Base-by-base conservation (phyloP, 2,329 filamentous ascomycete genomes). In the Diaporthe longicolla region DNA sequence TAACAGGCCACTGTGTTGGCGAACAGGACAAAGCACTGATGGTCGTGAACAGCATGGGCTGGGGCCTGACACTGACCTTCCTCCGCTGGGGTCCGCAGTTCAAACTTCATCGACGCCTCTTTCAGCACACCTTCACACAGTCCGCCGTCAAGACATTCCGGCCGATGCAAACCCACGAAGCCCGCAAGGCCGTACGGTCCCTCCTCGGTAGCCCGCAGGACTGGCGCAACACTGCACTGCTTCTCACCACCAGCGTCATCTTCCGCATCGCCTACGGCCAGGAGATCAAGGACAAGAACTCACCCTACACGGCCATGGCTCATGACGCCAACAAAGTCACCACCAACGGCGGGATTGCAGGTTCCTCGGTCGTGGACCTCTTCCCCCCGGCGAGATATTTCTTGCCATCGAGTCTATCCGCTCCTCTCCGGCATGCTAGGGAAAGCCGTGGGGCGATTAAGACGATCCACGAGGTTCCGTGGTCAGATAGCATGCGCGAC, bases 381-480 rank as follows among this genome's bases (percentile, higher is more conserved):
- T 87, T 89, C 70, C 87, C 87, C 0, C 79, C 83, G n/a, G 77
- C 84, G 37, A 82, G 81, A 55, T 82, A 83, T 74, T 76, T 88
- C n/a, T 86, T 87, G 0, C 77, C 81, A 37, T 85, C 81, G 76
- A 77, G 77, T 32, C 76, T 79, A 10, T 79, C 77, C 3, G 65
- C 73, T 2, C 73, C 78, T 19, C 70, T 80, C 32, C 73, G 75
- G 17, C 78, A 79, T 61, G 80, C 80, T 9, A 77, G 79, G 66
- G 81, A 66, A 75, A 79, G 74, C 76, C 79, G 76, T 19, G 75
- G 75, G 71, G 80, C 82, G 1, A 85, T 87, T 74, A 78, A 79
- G 21, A 79, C 77, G 10, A 80, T 88, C 29, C 86, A 87, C 74
- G 80, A 88, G 72, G 82, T 81, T 13, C 87, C 87, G 0, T 88